These are phyloP conservation scores for Dryas alaskensis DNA, from an alignment of 306 rosid genomes.

Conservation along the genomic window DNA sequence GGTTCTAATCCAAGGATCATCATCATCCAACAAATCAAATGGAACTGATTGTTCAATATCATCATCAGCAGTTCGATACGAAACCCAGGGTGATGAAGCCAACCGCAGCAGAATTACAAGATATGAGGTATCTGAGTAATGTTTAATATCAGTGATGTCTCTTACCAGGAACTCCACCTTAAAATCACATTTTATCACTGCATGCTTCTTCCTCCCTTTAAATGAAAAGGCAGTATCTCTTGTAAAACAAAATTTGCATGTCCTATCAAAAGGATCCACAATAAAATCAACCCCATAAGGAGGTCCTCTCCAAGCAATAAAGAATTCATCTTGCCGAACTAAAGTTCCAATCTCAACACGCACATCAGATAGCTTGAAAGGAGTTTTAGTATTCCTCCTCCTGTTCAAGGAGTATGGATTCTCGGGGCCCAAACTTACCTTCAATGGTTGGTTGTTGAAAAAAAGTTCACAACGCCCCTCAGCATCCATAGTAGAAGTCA, in stretches of 20 bases:
- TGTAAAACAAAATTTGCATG: slow-evolving; percentile 67
- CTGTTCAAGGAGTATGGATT: slow-evolving; percentile 50
- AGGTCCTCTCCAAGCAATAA: slow-evolving; percentile 70
- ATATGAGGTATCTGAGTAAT: slow-evolving; percentile 43
- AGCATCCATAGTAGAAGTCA: slow-evolving; percentile 40
- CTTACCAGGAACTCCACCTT: slow-evolving; percentile 69
- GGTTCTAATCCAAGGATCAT: slow-evolving; percentile 92
- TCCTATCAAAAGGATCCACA: slow-evolving; percentile 74
- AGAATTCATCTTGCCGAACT: slow-evolving; percentile 44
- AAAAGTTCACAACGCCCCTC: slow-evolving; percentile 46
- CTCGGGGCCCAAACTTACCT: slow-evolving; percentile 60
- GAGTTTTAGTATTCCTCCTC: slow-evolving; percentile 59
- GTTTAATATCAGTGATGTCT: slow-evolving; percentile 54
- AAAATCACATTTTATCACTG: slow-evolving; percentile 72
- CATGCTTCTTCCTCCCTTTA: slow-evolving; percentile 34
- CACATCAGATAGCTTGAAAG: slow-evolving; percentile 64
- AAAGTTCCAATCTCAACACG: slow-evolving; percentile 66
- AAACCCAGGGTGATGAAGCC: slow-evolving; percentile 65
- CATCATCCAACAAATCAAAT: slow-evolving; percentile 72
- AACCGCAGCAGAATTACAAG: slow-evolving; percentile 54
- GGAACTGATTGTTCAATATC: slow-evolving; percentile 58
- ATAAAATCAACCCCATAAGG: slow-evolving; percentile 60
- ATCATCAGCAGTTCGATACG: slow-evolving; percentile 85
- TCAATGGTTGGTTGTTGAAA: slow-evolving; percentile 39
- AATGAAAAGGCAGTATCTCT: slow-evolving; percentile 60